Conservation (phyloP, 352 stramenopile species). For the Globisporangium iwayamae region DNA sequence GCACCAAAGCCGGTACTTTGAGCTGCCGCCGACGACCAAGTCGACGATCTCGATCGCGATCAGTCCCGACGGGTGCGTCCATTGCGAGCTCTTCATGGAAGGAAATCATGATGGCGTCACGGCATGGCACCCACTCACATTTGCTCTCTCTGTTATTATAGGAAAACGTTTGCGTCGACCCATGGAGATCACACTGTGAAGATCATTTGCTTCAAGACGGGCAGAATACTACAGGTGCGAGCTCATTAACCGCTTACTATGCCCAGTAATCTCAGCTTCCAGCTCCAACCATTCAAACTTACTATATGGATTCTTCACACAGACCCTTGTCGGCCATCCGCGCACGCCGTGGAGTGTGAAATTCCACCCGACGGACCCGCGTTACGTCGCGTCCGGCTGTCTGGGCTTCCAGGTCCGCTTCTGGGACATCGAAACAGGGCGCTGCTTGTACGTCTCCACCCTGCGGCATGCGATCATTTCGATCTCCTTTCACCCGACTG, state of each 20-base stretch:
- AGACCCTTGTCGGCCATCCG: constrained; percentile 83
- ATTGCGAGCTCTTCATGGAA: neutral
- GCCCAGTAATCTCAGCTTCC: neutral
- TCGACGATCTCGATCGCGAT: constrained; percentile 88
- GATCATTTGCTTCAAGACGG: constrained; percentile 92
- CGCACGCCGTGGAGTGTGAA: constrained; percentile 97
- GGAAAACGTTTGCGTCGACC: constrained; percentile 94
- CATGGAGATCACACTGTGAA: constrained; percentile 99
- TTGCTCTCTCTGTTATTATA: constrained; percentile 17
- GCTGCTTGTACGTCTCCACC: constrained; percentile 93
- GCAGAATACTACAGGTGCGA: constrained; percentile 74
- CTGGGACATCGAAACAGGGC: constrained; percentile 85
- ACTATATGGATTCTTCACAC: constrained; percentile 8
- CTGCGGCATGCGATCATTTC: constrained; percentile 95
- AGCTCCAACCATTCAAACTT: neutral
- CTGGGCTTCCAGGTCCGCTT: constrained; percentile 95
- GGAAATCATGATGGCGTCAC: neutral
- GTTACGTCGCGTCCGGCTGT: constrained; percentile 96
- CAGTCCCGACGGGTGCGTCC: constrained; percentile 70
- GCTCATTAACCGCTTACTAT: neutral
- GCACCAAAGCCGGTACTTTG: constrained; percentile 84
- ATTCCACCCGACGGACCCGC: constrained; percentile 93
- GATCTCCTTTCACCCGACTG: constrained; percentile 94
- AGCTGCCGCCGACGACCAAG: constrained; percentile 81
- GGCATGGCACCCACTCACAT: neutral